Base-by-base conservation (phyloP, 179 eudicot species). In the Beta corolliflora region DNA sequence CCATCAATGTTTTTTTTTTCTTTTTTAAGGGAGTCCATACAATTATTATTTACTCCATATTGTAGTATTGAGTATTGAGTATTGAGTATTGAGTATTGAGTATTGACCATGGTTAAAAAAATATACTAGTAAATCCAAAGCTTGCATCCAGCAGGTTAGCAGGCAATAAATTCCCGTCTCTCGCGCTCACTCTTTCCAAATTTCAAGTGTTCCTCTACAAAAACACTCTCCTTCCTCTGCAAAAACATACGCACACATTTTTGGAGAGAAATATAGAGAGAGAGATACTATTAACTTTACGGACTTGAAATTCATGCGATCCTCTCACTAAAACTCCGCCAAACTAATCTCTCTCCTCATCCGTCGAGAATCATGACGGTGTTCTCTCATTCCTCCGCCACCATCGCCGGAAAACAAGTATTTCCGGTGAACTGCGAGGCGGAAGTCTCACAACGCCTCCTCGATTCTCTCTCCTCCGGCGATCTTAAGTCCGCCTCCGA, bases 381-480 rank as follows among this genome's bases (percentile, higher is more conserved):
- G 78, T 91, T 94, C 81, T 82, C 93, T 9, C 91, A 89, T 48
- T 77, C 87, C 58, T 31, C 84, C 63, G 23, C 84, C 85, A 66
- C 53, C 12, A 80, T 83, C 81, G 91, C 87, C 66, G 90, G 86
- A 1, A 90, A 86, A 65, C 97, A 92, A 73, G 88, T 94, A 4
- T 90, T 87, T 66, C 98, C 97, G 5, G 88, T 94, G 14, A 87
- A 94, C 86, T 90, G 85, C 83, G 89, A 91, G 23, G 91, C 90
- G 45, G 96, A 93, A 68, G 89, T 87, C 78, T 94, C 98, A 0
- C 96, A 87, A 68, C 88, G 89, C 31, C 93, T 94, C 69, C 89
- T 94, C 13, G 93, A 91, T 54, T 88, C 92, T 21, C 82, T 90
- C 52, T 86, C 84, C 61, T 73, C 77, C 45, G 85, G 76, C 56